Evolutionary conservation across 2,329 filamentous ascomycete species (phyloP).

Genomic region (Colletotrichum agaves): DNA sequence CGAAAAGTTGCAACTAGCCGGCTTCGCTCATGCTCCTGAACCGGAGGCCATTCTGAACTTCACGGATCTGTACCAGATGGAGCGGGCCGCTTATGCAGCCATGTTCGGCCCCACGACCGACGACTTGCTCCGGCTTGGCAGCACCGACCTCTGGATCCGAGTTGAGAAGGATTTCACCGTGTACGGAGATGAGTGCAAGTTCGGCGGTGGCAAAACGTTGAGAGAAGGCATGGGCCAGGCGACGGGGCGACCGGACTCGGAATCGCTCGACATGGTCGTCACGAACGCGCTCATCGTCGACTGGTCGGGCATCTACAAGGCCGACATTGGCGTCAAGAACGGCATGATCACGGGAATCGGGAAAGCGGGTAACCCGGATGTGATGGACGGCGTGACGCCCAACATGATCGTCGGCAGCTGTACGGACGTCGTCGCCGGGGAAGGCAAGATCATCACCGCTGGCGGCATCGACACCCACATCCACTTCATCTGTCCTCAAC

Average conservation of each 20-base stretch:
- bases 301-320: slow-evolving; percentile 94
- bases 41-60: slow-evolving; percentile 64
- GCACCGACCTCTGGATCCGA: slow-evolving; percentile 89
- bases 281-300: slow-evolving; percentile 92
- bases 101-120: slow-evolving; percentile 96
- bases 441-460: slow-evolving; percentile 90
- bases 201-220: slow-evolving; percentile 93
- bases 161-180: slow-evolving; percentile 87
- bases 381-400: slow-evolving; percentile 87
- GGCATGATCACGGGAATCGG: slow-evolving; percentile 89
- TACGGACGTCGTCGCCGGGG: slow-evolving; percentile 91
- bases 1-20: slow-evolving; percentile 72
- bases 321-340: slow-evolving; percentile 92
- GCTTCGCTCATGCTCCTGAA: slow-evolving; percentile 82
- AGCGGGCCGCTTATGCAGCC: slow-evolving; percentile 79
- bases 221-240: slow-evolving; percentile 97
- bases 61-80: slow-evolving; percentile 75
- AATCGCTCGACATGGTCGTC: slow-evolving; percentile 85
- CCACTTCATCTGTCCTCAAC: slow-evolving; percentile 95
- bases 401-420: slow-evolving; percentile 86
- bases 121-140: slow-evolving; percentile 82
- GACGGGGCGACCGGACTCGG: slow-evolving; percentile 75
- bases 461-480: slow-evolving; percentile 92
- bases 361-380: slow-evolving; percentile 96
- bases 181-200: slow-evolving; percentile 95